These are phyloP conservation scores for Tylopilus sp. DNA, from an alignment of 768 basidiomycete genomes.

Conservation along the genomic window DNA sequence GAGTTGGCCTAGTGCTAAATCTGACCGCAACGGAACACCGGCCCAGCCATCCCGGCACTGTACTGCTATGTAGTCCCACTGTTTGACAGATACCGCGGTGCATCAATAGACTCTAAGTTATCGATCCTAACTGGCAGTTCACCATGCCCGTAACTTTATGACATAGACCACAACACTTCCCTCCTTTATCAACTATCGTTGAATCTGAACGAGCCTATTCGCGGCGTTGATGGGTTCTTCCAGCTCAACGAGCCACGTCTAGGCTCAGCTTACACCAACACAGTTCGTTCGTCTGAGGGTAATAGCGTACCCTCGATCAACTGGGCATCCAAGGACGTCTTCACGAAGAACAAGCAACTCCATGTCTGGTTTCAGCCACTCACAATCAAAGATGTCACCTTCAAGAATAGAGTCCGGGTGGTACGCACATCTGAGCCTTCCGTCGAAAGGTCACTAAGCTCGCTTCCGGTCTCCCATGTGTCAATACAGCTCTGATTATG, in stretches of 20 bases:
- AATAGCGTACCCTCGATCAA: background rate
- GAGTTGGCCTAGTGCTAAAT: background rate
- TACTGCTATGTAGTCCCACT: too few species aligned
- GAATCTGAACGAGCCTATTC: slow-evolving; percentile 45
- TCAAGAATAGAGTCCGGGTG: slow-evolving; percentile 76
- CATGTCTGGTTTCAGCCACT: slow-evolving; percentile 67
- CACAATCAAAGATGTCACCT: slow-evolving; percentile 53
- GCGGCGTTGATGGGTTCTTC: slow-evolving; percentile 51
- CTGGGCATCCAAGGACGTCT: slow-evolving; percentile 26
- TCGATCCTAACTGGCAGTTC: too few species aligned
- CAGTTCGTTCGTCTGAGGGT: slow-evolving; percentile 10
- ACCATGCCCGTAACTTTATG: background rate
- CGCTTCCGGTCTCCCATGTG: slow-evolving; percentile 69
- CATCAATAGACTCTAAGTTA: too few species aligned
- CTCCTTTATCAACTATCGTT: slow-evolving; percentile 1
- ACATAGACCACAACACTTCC: background rate
- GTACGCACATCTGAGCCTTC: slow-evolving; percentile 27
- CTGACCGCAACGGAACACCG: background rate
- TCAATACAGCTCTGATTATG: slow-evolving; percentile 71
- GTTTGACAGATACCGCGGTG: too few species aligned
- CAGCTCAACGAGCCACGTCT: slow-evolving; percentile 58
- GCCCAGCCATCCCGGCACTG: too few species aligned
- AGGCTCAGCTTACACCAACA: slow-evolving; percentile 38
- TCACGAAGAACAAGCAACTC: slow-evolving; percentile 45
- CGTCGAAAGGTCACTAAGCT: background rate